Conservation (phyloP, 495 filamentous ascomycete genomes). For the Lophiotrema nucula region DNA sequence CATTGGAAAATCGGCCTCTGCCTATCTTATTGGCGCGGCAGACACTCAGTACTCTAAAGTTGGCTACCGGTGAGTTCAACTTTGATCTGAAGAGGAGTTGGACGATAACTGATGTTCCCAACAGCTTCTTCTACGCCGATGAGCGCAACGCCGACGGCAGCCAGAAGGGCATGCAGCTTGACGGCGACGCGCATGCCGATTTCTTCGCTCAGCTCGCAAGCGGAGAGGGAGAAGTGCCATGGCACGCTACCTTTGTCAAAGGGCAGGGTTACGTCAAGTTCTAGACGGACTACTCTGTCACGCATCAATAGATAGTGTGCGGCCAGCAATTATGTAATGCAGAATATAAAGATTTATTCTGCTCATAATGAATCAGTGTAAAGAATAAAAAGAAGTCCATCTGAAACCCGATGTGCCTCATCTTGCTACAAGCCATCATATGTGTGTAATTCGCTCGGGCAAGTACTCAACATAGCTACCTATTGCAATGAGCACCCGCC, state of each 20-base stretch:
- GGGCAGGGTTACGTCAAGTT: slow-evolving; percentile 40
- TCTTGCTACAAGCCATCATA: too few species aligned
- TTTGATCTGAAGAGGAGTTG: slow-evolving; percentile 1
- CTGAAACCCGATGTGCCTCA: too few species aligned
- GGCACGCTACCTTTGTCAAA: slow-evolving; percentile 47
- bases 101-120: not conserved
- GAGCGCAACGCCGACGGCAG: slow-evolving; percentile 43
- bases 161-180: slow-evolving; percentile 28
- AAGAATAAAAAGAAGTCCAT: too few species aligned
- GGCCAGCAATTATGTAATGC: too few species aligned
- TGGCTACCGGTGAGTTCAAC: slow-evolving; percentile 43
- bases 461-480: too few species aligned
- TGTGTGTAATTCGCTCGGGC: too few species aligned
- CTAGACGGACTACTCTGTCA: not conserved
- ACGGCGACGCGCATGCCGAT: slow-evolving; percentile 42
- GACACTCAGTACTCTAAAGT: slow-evolving; percentile 38
- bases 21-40: slow-evolving; percentile 44
- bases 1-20: slow-evolving; percentile 44
- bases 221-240: slow-evolving; percentile 36
- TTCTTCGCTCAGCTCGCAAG: slow-evolving; percentile 43
- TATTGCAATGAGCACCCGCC: too few species aligned
- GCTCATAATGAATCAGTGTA: too few species aligned
- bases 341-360: too few species aligned
- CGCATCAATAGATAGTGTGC: not conserved
- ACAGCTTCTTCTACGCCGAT: slow-evolving; percentile 47